A percentile compares a stretch with the other conserved stretches of the same genome.
Evolutionary conservation across 2,329 filamentous ascomycete genomes (phyloP).

Genomic region (Leptographium wingfieldii): DNA sequence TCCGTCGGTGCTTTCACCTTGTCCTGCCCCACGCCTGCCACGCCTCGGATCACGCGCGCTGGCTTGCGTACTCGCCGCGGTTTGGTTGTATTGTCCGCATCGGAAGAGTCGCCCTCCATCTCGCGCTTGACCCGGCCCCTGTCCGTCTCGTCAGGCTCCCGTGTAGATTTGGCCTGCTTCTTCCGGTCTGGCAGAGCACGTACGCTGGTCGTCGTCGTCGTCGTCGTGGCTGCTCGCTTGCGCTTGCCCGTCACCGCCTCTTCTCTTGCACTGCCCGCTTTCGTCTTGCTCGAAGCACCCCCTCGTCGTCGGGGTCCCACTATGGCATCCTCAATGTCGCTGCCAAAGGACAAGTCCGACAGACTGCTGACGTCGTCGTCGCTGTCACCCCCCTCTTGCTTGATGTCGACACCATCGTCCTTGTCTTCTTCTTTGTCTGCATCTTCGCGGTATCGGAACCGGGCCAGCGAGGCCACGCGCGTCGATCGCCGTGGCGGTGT

Average conservation of each 20-base stretch:
- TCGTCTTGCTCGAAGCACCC: background rate
- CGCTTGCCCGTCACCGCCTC: conserved; percentile 17
- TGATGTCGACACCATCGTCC: background rate
- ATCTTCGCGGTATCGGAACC: conserved; percentile 11
- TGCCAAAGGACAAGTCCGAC: conserved; percentile 10
- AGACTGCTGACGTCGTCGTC: conserved; percentile 7
- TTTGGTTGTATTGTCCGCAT: no score
- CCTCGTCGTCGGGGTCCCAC: conserved; percentile 4
- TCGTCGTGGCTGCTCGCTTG: conserved; percentile 18
- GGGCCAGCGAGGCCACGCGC: conserved; percentile 9
- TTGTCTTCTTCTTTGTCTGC: conserved; percentile 3
- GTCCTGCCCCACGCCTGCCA: conserved; percentile 4
- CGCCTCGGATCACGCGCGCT: conserved; percentile 7
- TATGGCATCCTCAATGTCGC: conserved; percentile 24
- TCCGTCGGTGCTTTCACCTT: conserved; percentile 51
- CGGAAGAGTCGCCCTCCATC: conserved; percentile 21
- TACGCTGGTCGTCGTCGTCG: background rate
- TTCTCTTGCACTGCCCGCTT: conserved; percentile 2
- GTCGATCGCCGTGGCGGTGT: conserved; percentile 6
- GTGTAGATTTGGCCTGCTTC: background rate
- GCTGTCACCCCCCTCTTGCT: background rate
- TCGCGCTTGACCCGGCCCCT: background rate
- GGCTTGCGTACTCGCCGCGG: conserved; percentile 15
- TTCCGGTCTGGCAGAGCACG: background rate
- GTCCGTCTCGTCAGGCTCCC: background rate